A percentile compares a stretch with the other conserved stretches of the same genome.
Evolutionary conservation across 208 protist genomes (phyloP).

Genomic region (Crithidia brevicula): DNA sequence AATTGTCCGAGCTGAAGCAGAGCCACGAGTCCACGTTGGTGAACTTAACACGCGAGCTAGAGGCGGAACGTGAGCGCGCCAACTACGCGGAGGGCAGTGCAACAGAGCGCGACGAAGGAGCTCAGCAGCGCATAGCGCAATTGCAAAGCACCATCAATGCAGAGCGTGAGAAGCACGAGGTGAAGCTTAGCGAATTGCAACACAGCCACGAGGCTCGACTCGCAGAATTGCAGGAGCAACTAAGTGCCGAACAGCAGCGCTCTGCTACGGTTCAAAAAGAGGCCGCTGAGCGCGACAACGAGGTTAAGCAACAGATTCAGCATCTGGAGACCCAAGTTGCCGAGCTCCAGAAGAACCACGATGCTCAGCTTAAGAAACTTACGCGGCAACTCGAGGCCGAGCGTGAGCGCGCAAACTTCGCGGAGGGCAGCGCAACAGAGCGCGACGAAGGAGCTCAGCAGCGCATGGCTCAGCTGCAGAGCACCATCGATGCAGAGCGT

Average conservation of each 20-base stretch:
- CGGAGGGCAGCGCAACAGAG: slow-evolving; percentile 12
- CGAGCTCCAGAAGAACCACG: neutral
- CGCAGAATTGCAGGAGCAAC: neutral
- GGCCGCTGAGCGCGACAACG: neutral
- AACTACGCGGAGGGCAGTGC: slow-evolving; percentile 21
- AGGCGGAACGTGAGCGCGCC: slow-evolving; percentile 11
- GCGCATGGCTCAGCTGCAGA: slow-evolving; percentile 8
- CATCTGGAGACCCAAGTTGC: neutral
- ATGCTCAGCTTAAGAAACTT: slow-evolving; percentile 14
- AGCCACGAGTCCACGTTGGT: slow-evolving; percentile 1
- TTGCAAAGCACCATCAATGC: slow-evolving; percentile 3
- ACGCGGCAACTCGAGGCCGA: slow-evolving; percentile 15
- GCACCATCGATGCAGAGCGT: too few species aligned
- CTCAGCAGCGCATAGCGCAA: slow-evolving; percentile 22
- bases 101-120: slow-evolving; percentile 6
- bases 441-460: slow-evolving; percentile 1
- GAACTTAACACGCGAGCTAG: slow-evolving; percentile 28
- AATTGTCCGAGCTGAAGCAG: neutral
- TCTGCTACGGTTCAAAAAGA: neutral
- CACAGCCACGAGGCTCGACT: slow-evolving; percentile 1
- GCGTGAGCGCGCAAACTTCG: slow-evolving; percentile 10
- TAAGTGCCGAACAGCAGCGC: neutral
- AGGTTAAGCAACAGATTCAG: neutral
- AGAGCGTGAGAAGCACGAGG: slow-evolving; percentile 17
- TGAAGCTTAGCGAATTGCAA: neutral